These are phyloP conservation scores for Miamiensis avidus DNA, from an alignment of 169 alveolate genomes.

Conservation along the genomic window DNA sequence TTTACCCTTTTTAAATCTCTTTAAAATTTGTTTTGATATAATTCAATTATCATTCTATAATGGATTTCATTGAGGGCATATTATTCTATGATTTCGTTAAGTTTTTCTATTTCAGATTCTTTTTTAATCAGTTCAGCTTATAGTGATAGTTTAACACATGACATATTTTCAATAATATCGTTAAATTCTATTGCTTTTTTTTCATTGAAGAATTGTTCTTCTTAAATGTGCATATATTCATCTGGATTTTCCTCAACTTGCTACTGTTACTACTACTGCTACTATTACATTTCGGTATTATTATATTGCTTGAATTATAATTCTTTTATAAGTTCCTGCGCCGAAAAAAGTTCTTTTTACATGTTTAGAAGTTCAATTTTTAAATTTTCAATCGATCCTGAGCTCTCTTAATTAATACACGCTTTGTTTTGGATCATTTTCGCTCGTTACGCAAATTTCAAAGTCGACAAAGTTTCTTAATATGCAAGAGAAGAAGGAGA, in stretches of 20 bases:
- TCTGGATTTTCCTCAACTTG: background rate
- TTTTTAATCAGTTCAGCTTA: background rate
- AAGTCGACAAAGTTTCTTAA: conserved; percentile 80
- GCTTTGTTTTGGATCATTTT: conserved; percentile 80
- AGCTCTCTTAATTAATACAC: background rate
- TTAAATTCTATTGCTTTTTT: background rate
- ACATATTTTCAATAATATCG: background rate
- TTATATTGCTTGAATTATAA: too few species aligned
- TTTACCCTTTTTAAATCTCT: background rate
- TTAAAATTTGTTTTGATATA: too few species aligned
- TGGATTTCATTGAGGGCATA: background rate
- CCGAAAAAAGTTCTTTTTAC: background rate
- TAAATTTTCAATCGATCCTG: background rate
- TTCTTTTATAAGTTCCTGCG: background rate
- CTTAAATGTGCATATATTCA: background rate
- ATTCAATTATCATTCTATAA: background rate
- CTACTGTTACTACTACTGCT: background rate
- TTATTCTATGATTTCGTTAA: background rate
- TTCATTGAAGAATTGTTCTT: background rate
- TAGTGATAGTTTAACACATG: background rate
- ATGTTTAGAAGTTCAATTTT: background rate
- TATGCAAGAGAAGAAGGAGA: conserved; percentile 63
- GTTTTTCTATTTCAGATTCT: background rate
- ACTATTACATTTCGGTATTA: too few species aligned
- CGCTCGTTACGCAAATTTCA: conserved; percentile 87